A percentile compares a stretch with the other conserved stretches of the same genome.
These are phyloP conservation scores for Taphrina populina DNA, from an alignment of 1,139 yeast species.

Conservation along the genomic window DNA sequence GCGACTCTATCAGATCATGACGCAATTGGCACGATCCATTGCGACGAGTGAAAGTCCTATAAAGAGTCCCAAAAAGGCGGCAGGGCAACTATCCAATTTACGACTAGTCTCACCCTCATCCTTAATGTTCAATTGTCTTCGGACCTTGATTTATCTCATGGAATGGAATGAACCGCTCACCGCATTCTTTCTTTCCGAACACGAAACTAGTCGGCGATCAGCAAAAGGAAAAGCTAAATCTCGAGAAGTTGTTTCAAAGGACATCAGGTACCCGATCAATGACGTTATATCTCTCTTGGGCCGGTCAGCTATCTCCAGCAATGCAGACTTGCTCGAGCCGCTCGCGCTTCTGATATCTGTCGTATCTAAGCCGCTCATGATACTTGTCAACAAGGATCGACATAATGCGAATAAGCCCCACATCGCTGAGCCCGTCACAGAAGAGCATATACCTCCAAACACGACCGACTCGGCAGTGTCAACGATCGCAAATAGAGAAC, in stretches of 20 bases:
- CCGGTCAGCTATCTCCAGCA: slow-evolving; percentile 63
- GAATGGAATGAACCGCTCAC: slow-evolving; percentile 69
- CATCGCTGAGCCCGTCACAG: background rate
- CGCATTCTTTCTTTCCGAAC: slow-evolving; percentile 76
- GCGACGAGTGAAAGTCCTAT: slow-evolving; percentile 35
- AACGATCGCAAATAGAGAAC: background rate
- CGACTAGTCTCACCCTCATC: slow-evolving; percentile 53
- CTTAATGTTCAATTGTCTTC: slow-evolving; percentile 76
- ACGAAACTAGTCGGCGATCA: slow-evolving; percentile 59
- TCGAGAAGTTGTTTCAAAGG: slow-evolving; percentile 47
- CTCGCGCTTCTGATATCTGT: slow-evolving; percentile 73
- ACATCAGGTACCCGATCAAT: slow-evolving; percentile 68
- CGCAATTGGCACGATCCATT: slow-evolving; percentile 43
- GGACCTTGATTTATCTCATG: slow-evolving; percentile 68
- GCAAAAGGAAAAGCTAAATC: slow-evolving; percentile 46
- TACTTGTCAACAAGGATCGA: slow-evolving; percentile 32
- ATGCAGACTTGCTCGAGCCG: slow-evolving; percentile 71
- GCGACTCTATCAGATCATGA: slow-evolving; percentile 61
- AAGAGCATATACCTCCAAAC: background rate
- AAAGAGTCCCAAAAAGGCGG: slow-evolving; percentile 32
- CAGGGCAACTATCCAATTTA: too few relatives aligned
- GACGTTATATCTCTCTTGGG: slow-evolving; percentile 63
- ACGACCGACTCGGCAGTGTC: background rate
- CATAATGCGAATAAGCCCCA: background rate
- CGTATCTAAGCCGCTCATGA: slow-evolving; percentile 65